Base-by-base conservation (phyloP, 176 grass and related monocot genomes). In the Carex myosuroides region DNA sequence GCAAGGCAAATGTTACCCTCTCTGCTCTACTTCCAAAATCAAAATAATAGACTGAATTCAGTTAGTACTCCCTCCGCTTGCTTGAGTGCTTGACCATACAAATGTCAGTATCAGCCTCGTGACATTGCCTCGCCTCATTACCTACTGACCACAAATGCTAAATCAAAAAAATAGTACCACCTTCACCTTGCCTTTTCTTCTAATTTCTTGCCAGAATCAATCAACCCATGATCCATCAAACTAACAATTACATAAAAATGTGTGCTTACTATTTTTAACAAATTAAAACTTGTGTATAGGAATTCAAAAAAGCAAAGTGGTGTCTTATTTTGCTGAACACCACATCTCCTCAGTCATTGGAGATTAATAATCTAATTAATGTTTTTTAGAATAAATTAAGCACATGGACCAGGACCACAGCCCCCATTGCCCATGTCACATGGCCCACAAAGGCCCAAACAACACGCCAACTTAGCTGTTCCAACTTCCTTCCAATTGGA, bases 81-180 rank as follows among this genome's bases (percentile, higher is more conserved):
- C n/a, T n/a, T n/a, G n/a, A n/a, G n/a, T n/a, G n/a, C n/a, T 83
- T 83, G 81, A 83, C 60, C 81, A 46, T 55, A 83, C 29, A 24
- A 24, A 26, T 26, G 26, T 82, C 80, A 82, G 80, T n/a, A 82
- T 64, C 2, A 8, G 17, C 60, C 79, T 82, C 60, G 79, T 82
- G 79, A 82, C 39, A 21, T 82, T 82, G 60, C 71, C 71, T 20
- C 3, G 4, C 58, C 77, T 35, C 18, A 20, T 39, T 12, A 33
- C 53, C 5, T 55, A 33, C 8, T 58, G 26, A 33, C n/a, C 13
- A 79, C 35, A 18, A 44, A n/a, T 10, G 21, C 18, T 55, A 77
- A 77, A 16, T 50, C 13, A 77, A 77, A 55, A n/a, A 74, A 17
- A 29, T 13, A 8, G 48, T 20, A n/a, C 39, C 16, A 71, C 7